phyloP scores from a whole-genome alignment of 495 filamentous ascomycete genomes.

The Xylaria venustula region DNA sequence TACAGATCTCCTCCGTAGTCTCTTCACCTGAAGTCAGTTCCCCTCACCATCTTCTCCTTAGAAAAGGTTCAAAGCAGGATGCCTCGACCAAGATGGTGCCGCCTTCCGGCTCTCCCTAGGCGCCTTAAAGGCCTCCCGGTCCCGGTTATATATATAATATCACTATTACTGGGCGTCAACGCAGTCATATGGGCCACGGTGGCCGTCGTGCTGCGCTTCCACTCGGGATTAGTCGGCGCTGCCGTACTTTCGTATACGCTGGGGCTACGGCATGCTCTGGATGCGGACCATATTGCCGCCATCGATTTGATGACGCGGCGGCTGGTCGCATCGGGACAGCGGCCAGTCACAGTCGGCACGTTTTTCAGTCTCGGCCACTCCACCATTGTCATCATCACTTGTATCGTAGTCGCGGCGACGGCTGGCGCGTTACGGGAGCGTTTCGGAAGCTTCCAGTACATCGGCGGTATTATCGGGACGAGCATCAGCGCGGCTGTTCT shows the following conservation, averaged over 20 bases:
- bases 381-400: slow-evolving; percentile 90
- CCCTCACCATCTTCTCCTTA: no score
- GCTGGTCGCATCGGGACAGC: slow-evolving; percentile 81
- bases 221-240: slow-evolving; percentile 65
- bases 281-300: slow-evolving; percentile 94
- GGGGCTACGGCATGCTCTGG: slow-evolving; percentile 89
- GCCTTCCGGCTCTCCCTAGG: slow-evolving; percentile 18
- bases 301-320: slow-evolving; percentile 95
- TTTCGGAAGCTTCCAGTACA: slow-evolving; percentile 76
- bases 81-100: neutral
- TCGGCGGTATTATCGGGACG: slow-evolving; percentile 85
- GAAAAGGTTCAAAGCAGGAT: no score
- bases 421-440: slow-evolving; percentile 73
- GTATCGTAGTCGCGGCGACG: slow-evolving; percentile 86
- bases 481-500: slow-evolving; percentile 80
- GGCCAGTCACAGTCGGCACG: slow-evolving; percentile 90
- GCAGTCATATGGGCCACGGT: slow-evolving; percentile 68
- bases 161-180: slow-evolving; percentile 64
- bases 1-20: no score
- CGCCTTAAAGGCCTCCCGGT: slow-evolving; percentile 53
- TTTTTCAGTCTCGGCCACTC: slow-evolving; percentile 94
- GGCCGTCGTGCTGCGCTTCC: slow-evolving; percentile 61
- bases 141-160: slow-evolving; percentile 65
- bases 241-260: slow-evolving; percentile 85
- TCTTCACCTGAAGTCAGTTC: no score